Percentiles rank a stretch among this genome's conserved stretches.
Conservation (phyloP, 2,329 filamentous ascomycete genomes). For the Arachnopeziza araneosa region DNA sequence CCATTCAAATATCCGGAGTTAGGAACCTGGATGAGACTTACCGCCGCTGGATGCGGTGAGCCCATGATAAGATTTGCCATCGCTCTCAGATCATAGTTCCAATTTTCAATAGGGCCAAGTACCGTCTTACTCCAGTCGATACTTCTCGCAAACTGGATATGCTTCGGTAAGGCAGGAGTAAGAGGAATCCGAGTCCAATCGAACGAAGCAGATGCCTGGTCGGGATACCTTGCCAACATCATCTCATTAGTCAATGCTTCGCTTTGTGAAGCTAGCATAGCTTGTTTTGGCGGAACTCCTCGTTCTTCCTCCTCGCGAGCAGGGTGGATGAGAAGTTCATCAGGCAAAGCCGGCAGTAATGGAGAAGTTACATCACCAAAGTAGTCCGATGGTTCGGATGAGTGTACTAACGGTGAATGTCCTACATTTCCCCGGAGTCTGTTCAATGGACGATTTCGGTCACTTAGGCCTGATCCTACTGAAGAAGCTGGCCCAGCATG, state of each 20-base stretch:
- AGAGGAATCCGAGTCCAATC: slow-evolving; percentile 75
- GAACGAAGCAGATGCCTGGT: slow-evolving; percentile 38
- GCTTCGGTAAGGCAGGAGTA: slow-evolving; percentile 56
- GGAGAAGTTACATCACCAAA: slow-evolving; percentile 20
- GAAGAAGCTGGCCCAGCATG: slow-evolving; percentile 17
- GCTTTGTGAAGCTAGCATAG: slow-evolving; percentile 14
- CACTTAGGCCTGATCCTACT: slow-evolving; percentile 16
- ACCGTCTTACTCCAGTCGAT: slow-evolving; percentile 69
- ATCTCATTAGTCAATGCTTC: slow-evolving; percentile 8
- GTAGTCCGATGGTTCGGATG: slow-evolving; percentile 23
- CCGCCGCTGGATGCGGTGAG: slow-evolving; percentile 64
- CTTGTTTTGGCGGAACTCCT: slow-evolving; percentile 10
- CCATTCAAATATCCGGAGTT: background rate
- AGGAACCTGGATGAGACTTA: background rate
- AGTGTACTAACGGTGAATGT: slow-evolving; percentile 12
- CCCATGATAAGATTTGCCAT: slow-evolving; percentile 83
- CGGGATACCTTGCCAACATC: slow-evolving; percentile 10
- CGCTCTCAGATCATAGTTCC: slow-evolving; percentile 64
- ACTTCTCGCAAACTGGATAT: slow-evolving; percentile 67
- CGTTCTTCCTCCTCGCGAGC: background rate
- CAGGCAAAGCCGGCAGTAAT: background rate
- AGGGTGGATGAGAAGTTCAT: too few relatives aligned
- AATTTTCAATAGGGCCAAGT: slow-evolving; percentile 69
- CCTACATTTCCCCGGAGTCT: background rate
- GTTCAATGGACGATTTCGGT: background rate